Evolutionary conservation across 2,329 filamentous ascomycete genomes (phyloP).

Genomic region (Bipolaris bicolor): DNA sequence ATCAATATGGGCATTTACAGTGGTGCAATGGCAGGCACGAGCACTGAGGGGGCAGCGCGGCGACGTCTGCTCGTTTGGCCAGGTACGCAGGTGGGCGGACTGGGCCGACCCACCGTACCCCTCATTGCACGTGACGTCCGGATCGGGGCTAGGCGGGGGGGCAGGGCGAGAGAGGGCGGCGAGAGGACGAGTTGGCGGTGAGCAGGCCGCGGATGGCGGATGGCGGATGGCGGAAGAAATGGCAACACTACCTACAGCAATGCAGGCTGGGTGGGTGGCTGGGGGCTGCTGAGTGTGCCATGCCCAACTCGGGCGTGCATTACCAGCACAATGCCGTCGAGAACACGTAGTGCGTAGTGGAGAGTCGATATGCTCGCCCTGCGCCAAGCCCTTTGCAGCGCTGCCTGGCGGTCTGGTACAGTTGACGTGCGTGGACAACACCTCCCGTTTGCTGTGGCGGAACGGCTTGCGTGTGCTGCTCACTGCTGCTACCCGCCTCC

Average conservation of each 20-base stretch:
- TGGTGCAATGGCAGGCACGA: not conserved
- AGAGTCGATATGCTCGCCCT: conserved; percentile 14
- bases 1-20: not conserved
- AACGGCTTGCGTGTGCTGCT: conserved; percentile 43
- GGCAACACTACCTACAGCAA: not conserved
- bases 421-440: conserved; percentile 29
- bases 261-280: conserved; percentile 27
- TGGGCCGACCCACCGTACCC: conserved; percentile 26
- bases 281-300: conserved; percentile 24
- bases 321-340: conserved; percentile 24
- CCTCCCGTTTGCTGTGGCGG: conserved; percentile 38
- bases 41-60: not conserved
- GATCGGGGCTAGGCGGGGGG: conserved; percentile 12
- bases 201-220: conserved; percentile 25
- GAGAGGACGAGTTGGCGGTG: conserved; percentile 41
- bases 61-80: conserved; percentile 5
- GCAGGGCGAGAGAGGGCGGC: conserved; percentile 1
- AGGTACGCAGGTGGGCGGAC: conserved; percentile 5
- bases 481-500: not conserved
- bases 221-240: conserved; percentile 7
- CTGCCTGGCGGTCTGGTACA: conserved; percentile 33
- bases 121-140: conserved; percentile 41
- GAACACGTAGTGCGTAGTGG: conserved; percentile 33
- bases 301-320: conserved; percentile 18
- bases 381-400: conserved; percentile 31